Base-by-base conservation (phyloP, 768 basidiomycete genomes). In the Lyophyllum shimeji region DNA sequence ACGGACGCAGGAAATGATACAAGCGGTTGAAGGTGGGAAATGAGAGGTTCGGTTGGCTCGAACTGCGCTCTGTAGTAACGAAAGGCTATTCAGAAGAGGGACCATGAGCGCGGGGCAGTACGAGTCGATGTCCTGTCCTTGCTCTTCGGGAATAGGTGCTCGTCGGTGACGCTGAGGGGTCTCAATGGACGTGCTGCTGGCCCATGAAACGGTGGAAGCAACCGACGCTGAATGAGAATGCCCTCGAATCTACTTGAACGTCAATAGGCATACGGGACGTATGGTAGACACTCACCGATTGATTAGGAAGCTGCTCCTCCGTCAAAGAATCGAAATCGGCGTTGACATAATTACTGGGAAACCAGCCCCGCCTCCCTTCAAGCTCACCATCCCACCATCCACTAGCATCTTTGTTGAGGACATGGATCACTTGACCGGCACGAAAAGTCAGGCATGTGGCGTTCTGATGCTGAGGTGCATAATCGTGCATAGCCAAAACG, bases 331-430 rank as follows among this genome's bases (percentile, higher is more conserved):
- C 78, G 49, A 81, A 75, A 60, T 88, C 86, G 15, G 81, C 74
- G 61, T 85, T 87, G 60, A 93, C 90, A 73, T 97, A 98, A 72
- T 98, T 99, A 65, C 93, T 95, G 18, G 97, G 97, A 72, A 98
- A 98, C 97, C 97, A 99, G 12, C 97, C 97, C 63, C 95, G 76
- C 57, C 86, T 75, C 2, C 86, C 90, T 33, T 93, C 90, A 17
- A 96, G 70, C 71, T 98, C 94, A 9, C 97, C 97, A 67, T 99
- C 95, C 96, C 96, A 98, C 97, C 97, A 98, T 0, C 97, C 97
- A 63, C 87, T 91, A 2, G 78, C 58, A 73, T 98, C 93, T 60
- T 86, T 82, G 65, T 93, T 93, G 46, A 90, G 76, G n/a, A 98
- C 93, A 57, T 87, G 87, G 53, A 98, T 94, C 52, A 95, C 81